Conservation (phyloP, 2,329 filamentous ascomycete species). For the Aspergillus oerlinghausenensis region DNA sequence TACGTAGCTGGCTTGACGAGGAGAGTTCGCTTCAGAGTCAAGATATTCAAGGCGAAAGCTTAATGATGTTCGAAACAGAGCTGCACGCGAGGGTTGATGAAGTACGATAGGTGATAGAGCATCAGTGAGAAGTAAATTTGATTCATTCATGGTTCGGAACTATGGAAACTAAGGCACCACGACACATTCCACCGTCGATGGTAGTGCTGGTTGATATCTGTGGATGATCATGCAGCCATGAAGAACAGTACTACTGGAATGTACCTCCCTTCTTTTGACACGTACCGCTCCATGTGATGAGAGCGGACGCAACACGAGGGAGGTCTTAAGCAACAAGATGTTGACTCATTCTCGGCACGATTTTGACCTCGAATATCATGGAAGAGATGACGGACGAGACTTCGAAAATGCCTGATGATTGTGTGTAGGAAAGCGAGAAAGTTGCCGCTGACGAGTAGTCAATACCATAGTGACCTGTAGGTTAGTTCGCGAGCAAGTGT, state of each 20-base stretch:
- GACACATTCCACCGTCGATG: background rate
- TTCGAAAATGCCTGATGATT: constrained; percentile 39
- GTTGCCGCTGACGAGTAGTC: background rate
- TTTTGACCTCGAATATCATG: constrained; percentile 45
- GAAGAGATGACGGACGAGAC: constrained; percentile 38
- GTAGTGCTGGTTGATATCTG: background rate
- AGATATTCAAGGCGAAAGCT: background rate
- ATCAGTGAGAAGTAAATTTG: background rate
- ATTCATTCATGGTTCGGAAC: background rate
- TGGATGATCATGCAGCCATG: background rate
- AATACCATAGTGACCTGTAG: background rate
- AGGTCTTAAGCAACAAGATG: constrained; percentile 24
- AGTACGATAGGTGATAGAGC: background rate
- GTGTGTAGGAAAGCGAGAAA: background rate
- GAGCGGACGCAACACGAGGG: constrained; percentile 42
- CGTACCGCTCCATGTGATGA: constrained; percentile 33
- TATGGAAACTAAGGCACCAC: background rate
- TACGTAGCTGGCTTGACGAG: background rate
- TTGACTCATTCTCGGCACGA: constrained; percentile 37
- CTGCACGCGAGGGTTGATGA: background rate
- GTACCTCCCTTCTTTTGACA: constrained; percentile 44
- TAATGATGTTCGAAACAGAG: background rate
- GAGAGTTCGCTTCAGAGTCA: background rate
- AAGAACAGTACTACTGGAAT: constrained; percentile 19
- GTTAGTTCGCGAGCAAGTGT: constrained; percentile 5